Evolutionary conservation across 495 filamentous ascomycete species (phyloP), one percentile per base, ranked within the genome.

Genomic region (Neurospora sp.): DNA sequence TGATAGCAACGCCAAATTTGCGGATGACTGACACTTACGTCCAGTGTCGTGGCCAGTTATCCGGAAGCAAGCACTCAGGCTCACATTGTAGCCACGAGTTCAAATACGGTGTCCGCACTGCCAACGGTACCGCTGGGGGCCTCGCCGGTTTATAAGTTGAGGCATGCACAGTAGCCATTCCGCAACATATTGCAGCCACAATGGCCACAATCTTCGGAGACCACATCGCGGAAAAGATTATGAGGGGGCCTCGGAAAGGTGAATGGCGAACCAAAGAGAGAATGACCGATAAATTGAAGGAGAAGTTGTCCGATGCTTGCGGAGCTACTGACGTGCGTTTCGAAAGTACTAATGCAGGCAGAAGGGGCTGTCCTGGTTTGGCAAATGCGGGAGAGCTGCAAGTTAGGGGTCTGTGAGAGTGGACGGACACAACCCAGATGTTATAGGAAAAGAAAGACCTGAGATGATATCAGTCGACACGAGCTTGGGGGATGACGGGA

Each of bases 61-160:
- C 78, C 0, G 79, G 78, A 37, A 81, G 77, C 27, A 74, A 31
- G 31, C 72, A 75, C 6, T 74, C 76, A 4, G 77, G 75, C 4
- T 74, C 78, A 14, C 78, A 78, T 62, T 81, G 75, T 5, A 81
- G 73, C 79, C 79, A 81, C 8, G 79, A 73, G 35, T 80, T 81
- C 23, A 81, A 38, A 49, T 81, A 81, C 1, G 79, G 79, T 16
- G 79, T 80, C 54, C 78, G 75, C 38, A 79, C 78, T 5, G 78
- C 75, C 20, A 79, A 69, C 4, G 78, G 78, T 18, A 79, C 78
- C 5, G 78, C 78, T 49, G 78, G 78, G 8, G 78, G 78, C 20
- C 70, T 75, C 0, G 78, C 69, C 3, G 78, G 78, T 5, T 12
- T 75, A 62, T 77, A 78, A n/a, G 71, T 66, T 46, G 77, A 69